phyloP scores from a whole-genome alignment of 768 basidiomycete species.

The Lentinula lateritia region DNA sequence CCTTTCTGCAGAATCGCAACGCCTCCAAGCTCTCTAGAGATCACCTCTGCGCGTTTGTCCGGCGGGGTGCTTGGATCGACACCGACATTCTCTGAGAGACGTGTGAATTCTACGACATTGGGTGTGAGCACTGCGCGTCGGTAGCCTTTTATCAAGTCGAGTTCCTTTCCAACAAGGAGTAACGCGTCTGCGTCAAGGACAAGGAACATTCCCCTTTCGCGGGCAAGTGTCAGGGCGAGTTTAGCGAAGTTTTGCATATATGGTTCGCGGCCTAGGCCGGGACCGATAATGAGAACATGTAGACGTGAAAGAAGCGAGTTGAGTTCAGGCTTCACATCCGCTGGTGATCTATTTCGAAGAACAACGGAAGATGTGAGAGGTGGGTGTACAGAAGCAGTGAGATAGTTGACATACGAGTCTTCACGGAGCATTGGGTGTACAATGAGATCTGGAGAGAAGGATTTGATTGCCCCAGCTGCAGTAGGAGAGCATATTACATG shows the following conservation, averaged over 20 bases:
- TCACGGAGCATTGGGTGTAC: constrained; percentile 88
- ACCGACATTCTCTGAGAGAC: constrained; percentile 71
- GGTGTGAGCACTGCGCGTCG: constrained; percentile 87
- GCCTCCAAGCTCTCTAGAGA: constrained; percentile 77
- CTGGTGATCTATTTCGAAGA: constrained; percentile 34
- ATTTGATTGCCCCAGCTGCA: constrained; percentile 91
- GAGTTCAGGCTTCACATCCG: constrained; percentile 46
- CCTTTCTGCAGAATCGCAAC: constrained; percentile 93
- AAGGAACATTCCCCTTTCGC: constrained; percentile 72
- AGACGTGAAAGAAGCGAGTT: constrained; percentile 74
- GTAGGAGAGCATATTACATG: constrained; percentile 96
- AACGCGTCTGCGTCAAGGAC: constrained; percentile 95
- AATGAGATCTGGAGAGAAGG: constrained; percentile 94
- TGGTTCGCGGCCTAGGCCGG: constrained; percentile 85
- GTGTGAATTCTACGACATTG: constrained; percentile 89
- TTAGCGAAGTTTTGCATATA: constrained; percentile 87
- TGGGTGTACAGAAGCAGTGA: background rate
- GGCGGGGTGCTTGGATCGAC: constrained; percentile 48
- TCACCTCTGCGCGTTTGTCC: constrained; percentile 54
- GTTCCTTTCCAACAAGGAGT: constrained; percentile 73
- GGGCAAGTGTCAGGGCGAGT: constrained; percentile 70
- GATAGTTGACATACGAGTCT: constrained; percentile 42
- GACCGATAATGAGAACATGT: constrained; percentile 91
- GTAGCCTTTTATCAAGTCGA: constrained; percentile 75
- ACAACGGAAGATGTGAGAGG: background rate